phyloP scores from a whole-genome alignment of 2,329 filamentous ascomycete genomes.

The Aspergillus ruber region DNA sequence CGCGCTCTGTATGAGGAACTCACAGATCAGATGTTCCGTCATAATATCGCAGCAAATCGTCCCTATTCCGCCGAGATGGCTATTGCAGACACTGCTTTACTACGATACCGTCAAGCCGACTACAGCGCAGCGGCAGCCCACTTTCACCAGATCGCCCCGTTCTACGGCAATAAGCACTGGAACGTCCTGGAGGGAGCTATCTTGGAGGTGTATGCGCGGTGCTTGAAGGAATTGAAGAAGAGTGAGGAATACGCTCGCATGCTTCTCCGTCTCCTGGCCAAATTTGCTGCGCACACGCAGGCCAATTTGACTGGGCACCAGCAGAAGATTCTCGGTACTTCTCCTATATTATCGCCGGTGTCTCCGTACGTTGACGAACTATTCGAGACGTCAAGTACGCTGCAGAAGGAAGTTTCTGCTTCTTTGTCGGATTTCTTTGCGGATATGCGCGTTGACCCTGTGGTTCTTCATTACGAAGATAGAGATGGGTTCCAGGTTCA shows the following conservation, averaged over 20 bases:
- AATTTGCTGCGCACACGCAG: conserved; percentile 29
- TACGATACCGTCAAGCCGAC: conserved; percentile 72
- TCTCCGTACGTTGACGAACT: conserved; percentile 36
- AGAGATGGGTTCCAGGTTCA: conserved; percentile 69
- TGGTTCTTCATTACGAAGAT: conserved; percentile 62
- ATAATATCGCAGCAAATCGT: conserved; percentile 74
- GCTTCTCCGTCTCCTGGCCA: conserved; percentile 58
- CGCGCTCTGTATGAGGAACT: conserved; percentile 65
- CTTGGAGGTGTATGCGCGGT: conserved; percentile 77
- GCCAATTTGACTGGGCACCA: conserved; percentile 21
- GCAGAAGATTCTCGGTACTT: conserved; percentile 25
- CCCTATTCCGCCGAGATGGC: conserved; percentile 69
- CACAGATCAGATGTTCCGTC: conserved; percentile 76
- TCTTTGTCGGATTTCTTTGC: conserved; percentile 69
- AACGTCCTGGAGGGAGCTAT: conserved; percentile 71
- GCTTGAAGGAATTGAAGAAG: conserved; percentile 67
- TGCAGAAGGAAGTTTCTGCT: conserved; percentile 59
- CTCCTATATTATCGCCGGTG: conserved; percentile 25
- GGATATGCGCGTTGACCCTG: conserved; percentile 59
- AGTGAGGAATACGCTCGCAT: conserved; percentile 74
- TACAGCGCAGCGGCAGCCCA: conserved; percentile 67
- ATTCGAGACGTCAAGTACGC: conserved; percentile 41
- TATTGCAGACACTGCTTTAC: conserved; percentile 75
- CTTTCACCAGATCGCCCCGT: conserved; percentile 70
- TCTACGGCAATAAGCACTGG: conserved; percentile 75